Conservation (phyloP, 2,329 filamentous ascomycete genomes). For the Ceratocystis papillata region DNA sequence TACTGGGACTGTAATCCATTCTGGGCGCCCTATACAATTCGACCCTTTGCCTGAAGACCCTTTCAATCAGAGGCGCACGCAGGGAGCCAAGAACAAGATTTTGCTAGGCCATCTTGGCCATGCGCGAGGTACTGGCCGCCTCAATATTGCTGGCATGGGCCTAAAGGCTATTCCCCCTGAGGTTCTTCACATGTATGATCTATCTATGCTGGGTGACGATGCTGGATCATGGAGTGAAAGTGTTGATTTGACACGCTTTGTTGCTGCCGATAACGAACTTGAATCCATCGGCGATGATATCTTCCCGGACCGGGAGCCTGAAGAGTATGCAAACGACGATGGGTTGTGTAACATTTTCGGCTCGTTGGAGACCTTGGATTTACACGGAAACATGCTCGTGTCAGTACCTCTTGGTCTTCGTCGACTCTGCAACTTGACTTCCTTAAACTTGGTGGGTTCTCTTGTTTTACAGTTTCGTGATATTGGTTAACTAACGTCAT, state of each 20-base stretch:
- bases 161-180: slow-evolving; percentile 70
- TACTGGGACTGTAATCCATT: slow-evolving; percentile 23
- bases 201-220: slow-evolving; percentile 52
- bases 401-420: slow-evolving; percentile 65
- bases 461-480: neutral
- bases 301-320: slow-evolving; percentile 62
- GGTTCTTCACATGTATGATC: slow-evolving; percentile 82
- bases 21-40: slow-evolving; percentile 10
- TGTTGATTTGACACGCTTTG: slow-evolving; percentile 72
- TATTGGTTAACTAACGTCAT: slow-evolving; percentile 24
- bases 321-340: slow-evolving; percentile 40
- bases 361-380: slow-evolving; percentile 66
- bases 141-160: slow-evolving; percentile 81
- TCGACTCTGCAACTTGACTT: slow-evolving; percentile 61
- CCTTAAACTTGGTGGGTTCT: slow-evolving; percentile 62
- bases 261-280: slow-evolving; percentile 84
- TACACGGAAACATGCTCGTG: slow-evolving; percentile 73
- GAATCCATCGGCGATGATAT: slow-evolving; percentile 59
- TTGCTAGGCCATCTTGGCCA: slow-evolving; percentile 60
- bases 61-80: slow-evolving; percentile 55
- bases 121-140: slow-evolving; percentile 64
- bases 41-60: slow-evolving; percentile 41
- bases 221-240: slow-evolving; percentile 78
- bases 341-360: slow-evolving; percentile 68
- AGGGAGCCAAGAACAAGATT: slow-evolving; percentile 52